These are phyloP conservation scores for Mariannaea elegans DNA, from an alignment of 2,329 filamentous ascomycete genomes.

Conservation along the genomic window DNA sequence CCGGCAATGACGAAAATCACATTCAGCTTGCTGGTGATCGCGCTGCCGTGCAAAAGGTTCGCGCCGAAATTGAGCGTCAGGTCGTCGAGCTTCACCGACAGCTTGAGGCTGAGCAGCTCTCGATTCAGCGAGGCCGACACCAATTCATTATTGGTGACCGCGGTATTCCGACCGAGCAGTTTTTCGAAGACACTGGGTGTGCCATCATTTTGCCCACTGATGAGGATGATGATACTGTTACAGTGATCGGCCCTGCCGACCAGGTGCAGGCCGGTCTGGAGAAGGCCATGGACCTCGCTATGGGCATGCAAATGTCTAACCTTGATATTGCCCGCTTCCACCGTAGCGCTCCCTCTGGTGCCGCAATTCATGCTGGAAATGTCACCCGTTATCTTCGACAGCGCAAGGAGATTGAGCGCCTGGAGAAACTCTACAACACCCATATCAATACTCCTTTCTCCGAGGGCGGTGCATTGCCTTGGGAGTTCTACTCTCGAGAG, in stretches of 20 bases:
- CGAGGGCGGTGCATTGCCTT: slow-evolving; percentile 75
- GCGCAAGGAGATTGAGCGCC: slow-evolving; percentile 80
- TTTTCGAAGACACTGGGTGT: slow-evolving; percentile 91
- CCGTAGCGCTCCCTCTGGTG: slow-evolving; percentile 74
- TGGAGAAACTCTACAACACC: slow-evolving; percentile 84
- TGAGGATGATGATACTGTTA: slow-evolving; percentile 83
- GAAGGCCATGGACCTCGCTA: slow-evolving; percentile 87
- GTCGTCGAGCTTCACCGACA: slow-evolving; percentile 79
- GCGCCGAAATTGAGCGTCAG: slow-evolving; percentile 81
- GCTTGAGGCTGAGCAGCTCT: slow-evolving; percentile 79
- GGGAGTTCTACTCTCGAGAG: slow-evolving; percentile 89
- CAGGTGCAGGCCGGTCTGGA: slow-evolving; percentile 80
- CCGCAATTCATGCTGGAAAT: slow-evolving; percentile 82
- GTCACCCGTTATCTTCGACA: slow-evolving; percentile 89
- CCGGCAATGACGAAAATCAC: slow-evolving; percentile 73
- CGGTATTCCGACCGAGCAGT: slow-evolving; percentile 82
- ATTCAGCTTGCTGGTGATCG: slow-evolving; percentile 91
- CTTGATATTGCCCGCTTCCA: slow-evolving; percentile 86
- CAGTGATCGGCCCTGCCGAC: slow-evolving; percentile 81
- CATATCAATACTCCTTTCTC: slow-evolving; percentile 84
- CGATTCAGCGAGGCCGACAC: slow-evolving; percentile 86
- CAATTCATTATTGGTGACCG: slow-evolving; percentile 93
- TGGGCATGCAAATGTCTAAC: slow-evolving; percentile 84
- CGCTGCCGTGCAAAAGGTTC: slow-evolving; percentile 79
- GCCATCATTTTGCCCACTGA: slow-evolving; percentile 81